Percentiles rank a stretch among this genome's conserved stretches.
phyloP scores from a whole-genome alignment of 257 asterid species.

The Solanum okadae region DNA sequence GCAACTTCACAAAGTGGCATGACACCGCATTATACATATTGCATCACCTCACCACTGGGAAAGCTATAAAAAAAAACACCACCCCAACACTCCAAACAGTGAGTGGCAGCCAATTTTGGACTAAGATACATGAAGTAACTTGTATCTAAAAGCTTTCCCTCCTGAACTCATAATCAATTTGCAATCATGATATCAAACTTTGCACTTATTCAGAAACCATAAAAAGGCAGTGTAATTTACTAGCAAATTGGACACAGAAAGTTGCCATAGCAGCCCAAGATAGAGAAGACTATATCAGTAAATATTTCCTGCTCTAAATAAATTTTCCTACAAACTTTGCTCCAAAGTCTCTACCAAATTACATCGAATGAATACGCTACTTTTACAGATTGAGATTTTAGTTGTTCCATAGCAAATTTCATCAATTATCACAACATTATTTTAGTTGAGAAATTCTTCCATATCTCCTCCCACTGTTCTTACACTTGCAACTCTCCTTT shows the following conservation, averaged over 20 bases:
- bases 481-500: not conserved
- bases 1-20: not conserved
- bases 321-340: not conserved
- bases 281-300: not conserved
- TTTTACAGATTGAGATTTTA: not conserved
- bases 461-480: not conserved
- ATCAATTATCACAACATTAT: not conserved
- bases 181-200: not conserved
- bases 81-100: not conserved
- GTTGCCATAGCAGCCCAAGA: not conserved
- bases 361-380: not conserved
- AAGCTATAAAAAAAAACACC: not conserved
- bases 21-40: not conserved
- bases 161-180: not conserved
- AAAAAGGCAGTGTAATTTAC: not conserved
- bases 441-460: not conserved
- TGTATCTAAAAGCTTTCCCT: not conserved
- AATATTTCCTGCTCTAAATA: not conserved
- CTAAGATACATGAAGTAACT: not conserved
- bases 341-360: not conserved
- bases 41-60: not conserved
- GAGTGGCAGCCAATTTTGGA: not conserved
- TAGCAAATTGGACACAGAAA: not conserved
- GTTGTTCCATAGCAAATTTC: not conserved
- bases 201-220: not conserved